Conservation (phyloP, 108 stramenopile species). For the Tribonema minus region DNA sequence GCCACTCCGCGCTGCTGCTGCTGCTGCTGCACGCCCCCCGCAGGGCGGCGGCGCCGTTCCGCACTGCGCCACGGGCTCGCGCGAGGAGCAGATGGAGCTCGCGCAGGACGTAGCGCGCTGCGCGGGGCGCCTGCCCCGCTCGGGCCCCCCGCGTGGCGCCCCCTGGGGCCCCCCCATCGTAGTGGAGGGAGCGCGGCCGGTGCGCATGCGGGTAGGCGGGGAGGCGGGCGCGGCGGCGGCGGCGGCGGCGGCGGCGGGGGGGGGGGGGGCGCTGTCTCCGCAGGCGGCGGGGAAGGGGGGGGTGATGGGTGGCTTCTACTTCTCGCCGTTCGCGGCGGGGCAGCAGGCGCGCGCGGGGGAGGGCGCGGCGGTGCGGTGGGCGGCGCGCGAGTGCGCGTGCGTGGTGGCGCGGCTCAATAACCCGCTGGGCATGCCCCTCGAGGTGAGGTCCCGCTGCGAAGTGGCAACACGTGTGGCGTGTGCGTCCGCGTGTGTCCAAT, state of each 20-base stretch:
- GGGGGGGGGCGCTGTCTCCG: neutral
- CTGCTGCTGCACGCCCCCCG: no score
- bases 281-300: neutral
- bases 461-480: no score
- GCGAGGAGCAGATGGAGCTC: neutral
- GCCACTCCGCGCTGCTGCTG: no score
- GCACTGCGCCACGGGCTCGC: neutral
- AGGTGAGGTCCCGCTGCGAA: neutral
- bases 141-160: no score
- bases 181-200: neutral
- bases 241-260: neutral
- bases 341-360: neutral
- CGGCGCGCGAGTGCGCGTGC: constrained; percentile 1
- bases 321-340: neutral
- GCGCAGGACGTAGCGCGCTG: neutral
- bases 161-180: no score
- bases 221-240: neutral
- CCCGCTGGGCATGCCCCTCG: constrained; percentile 11
- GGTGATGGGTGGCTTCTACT: neutral
- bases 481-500: no score
- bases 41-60: neutral
- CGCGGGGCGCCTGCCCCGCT: neutral
- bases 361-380: constrained; percentile 3
- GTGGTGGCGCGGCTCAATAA: constrained; percentile 24
- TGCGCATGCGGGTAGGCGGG: neutral